Evolutionary conservation across 495 filamentous ascomycete species (phyloP).

Genomic region (Penicillium cinerascens): DNA sequence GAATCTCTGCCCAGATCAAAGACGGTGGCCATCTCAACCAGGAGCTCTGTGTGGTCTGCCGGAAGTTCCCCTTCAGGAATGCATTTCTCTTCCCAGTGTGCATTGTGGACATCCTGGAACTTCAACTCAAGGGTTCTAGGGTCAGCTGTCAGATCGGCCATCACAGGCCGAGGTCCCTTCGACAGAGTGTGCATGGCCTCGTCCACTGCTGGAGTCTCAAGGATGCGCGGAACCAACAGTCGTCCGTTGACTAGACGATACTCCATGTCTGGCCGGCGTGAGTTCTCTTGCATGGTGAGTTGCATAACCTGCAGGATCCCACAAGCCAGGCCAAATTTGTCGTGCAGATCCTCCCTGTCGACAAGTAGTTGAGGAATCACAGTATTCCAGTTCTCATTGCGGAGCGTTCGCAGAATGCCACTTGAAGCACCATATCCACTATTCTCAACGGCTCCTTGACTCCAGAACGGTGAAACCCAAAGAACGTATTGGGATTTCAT

Average conservation of each 20-base stretch:
- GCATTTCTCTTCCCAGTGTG: constrained; percentile 16
- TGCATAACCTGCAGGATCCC: constrained; percentile 18
- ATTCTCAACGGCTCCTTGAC: constrained; percentile 5
- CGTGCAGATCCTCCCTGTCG: constrained; percentile 4
- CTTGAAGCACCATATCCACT: constrained; percentile 14
- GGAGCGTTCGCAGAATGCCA: constrained; percentile 23
- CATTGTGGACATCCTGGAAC: constrained; percentile 6
- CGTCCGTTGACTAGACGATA: constrained; percentile 14
- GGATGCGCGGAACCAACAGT: constrained; percentile 18
- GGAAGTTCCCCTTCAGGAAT: not conserved
- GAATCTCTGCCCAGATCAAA: constrained; percentile 8
- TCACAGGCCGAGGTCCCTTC: constrained; percentile 18
- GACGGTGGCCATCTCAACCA: constrained; percentile 16
- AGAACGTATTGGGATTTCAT: constrained; percentile 22
- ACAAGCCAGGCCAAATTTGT: constrained; percentile 8
- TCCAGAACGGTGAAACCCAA: constrained; percentile 21
- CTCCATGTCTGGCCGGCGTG: constrained; percentile 16
- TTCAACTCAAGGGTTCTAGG: constrained; percentile 12
- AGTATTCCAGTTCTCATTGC: constrained; percentile 20
- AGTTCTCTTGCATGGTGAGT: constrained; percentile 12
- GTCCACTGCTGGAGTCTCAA: constrained; percentile 14
- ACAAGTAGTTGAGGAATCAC: constrained; percentile 16
- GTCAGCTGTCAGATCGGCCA: constrained; percentile 6
- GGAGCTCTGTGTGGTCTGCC: constrained; percentile 14
- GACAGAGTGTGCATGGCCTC: constrained; percentile 21